Evolutionary conservation across 2,329 filamentous ascomycete species (phyloP), one percentile per base, ranked within the genome.

Genomic region (Cladosporium sp.): DNA sequence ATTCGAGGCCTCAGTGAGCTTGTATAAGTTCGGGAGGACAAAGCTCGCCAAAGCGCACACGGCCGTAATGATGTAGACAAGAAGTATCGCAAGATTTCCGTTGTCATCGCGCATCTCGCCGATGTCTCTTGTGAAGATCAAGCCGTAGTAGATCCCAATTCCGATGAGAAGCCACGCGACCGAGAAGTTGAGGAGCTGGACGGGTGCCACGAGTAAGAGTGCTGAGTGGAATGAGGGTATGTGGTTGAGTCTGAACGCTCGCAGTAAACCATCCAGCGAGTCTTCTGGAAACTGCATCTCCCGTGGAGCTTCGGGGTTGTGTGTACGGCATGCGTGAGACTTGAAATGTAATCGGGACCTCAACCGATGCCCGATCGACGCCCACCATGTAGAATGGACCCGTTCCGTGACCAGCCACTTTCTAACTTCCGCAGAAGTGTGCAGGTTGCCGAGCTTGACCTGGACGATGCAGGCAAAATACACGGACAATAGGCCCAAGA

Each of bases 391-490:
- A 7, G 7, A 12, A 7, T 30, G n/a, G 7, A 37, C 7, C 39
- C 39, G 3, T 30, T 9, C n/a, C 2, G n/a, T 43, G 9, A 17
- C 20, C 11, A 47, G 27, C 44, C 44, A 47, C 5, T 17, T n/a
- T 5, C 15, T 12, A 9, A 22, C 24, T 13, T 29, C 44, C 2
- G 20, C 17, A 12, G 36, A 6, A 11, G 7, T 39, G 17, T 47
- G 44, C 7, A 47, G 22, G 6, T 17, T 17, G 4, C 22, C n/a
- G 15, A 47, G 13, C n/a, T 47, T n/a, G 5, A 15, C 7, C 9
- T 50, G 32, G 8, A 50, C 4, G 3, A 39, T 15, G 30, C 47
- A 50, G 3, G 47, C 15, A 7, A n/a, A 50, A 8, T 38, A 50
- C 8, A 50, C 47, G 2, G 39, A 13, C 4, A 38, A 5, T 3